A percentile compares a stretch with the other conserved stretches of the same genome.
These are phyloP conservation scores for Papiliotrema flavescens DNA, from an alignment of 1,284 basidiomycete genomes.

Conservation along the genomic window DNA sequence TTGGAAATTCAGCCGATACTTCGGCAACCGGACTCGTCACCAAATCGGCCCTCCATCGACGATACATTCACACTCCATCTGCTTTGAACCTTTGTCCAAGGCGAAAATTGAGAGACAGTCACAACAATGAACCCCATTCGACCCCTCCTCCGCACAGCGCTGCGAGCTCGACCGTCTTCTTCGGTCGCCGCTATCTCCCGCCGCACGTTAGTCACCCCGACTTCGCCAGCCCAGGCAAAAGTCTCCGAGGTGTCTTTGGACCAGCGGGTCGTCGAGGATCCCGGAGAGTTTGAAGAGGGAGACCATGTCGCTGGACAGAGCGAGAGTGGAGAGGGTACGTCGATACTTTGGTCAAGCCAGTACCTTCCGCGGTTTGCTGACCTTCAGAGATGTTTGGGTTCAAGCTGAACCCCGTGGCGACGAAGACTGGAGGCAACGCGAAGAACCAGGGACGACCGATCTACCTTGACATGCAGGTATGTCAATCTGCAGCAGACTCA, in stretches of 20 bases:
- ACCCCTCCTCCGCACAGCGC: slow-evolving; percentile 16
- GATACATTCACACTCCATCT: neutral
- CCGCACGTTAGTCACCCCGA: slow-evolving; percentile 31
- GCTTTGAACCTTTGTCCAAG: too few relatives aligned
- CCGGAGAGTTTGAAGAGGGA: slow-evolving; percentile 31
- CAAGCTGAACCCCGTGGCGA: slow-evolving; percentile 65
- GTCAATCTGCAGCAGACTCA: slow-evolving; percentile 17
- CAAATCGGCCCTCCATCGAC: neutral
- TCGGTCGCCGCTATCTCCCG: slow-evolving; percentile 7
- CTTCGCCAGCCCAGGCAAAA: slow-evolving; percentile 21
- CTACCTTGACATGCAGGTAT: slow-evolving; percentile 90
- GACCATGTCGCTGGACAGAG: slow-evolving; percentile 20
- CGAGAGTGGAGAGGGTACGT: slow-evolving; percentile 27
- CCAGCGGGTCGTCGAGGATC: slow-evolving; percentile 24
- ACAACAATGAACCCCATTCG: slow-evolving; percentile 21
- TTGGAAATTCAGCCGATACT: too few relatives aligned
- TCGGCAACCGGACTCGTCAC: too few relatives aligned
- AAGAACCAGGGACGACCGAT: slow-evolving; percentile 74
- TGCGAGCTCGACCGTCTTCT: neutral
- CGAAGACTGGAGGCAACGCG: slow-evolving; percentile 59
- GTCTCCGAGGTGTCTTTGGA: slow-evolving; percentile 21
- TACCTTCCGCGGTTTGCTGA: neutral
- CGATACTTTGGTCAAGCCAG: neutral
- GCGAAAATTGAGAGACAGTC: neutral
- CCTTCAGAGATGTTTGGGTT: slow-evolving; percentile 76